Evolutionary conservation across 2,329 filamentous ascomycete genomes (phyloP).

Genomic region (Penicillium hordei): DNA sequence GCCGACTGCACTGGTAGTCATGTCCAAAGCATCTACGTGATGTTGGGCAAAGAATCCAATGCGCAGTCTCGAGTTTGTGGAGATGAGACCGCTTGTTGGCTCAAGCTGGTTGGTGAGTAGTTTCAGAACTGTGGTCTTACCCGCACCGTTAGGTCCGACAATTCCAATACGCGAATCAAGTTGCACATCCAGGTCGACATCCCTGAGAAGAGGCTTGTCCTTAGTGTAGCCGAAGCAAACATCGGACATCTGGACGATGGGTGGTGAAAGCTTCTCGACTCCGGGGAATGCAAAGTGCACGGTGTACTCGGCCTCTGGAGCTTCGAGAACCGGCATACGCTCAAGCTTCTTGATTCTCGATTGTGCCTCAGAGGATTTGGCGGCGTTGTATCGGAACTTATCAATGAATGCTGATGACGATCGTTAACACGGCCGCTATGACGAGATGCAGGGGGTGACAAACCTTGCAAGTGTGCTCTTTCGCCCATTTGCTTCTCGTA

Average conservation of each 20-base stretch:
- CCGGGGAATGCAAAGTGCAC: slow-evolving; percentile 98
- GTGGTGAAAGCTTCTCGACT: slow-evolving; percentile 94
- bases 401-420: slow-evolving; percentile 75
- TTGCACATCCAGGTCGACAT: slow-evolving; percentile 95
- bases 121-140: slow-evolving; percentile 98
- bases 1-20: slow-evolving; percentile 82
- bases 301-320: slow-evolving; percentile 90
- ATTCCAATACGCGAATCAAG: slow-evolving; percentile 98
- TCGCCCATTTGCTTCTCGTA: slow-evolving; percentile 98
- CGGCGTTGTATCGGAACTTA: slow-evolving; percentile 99
- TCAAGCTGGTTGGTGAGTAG: slow-evolving; percentile 86
- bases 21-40: slow-evolving; percentile 92
- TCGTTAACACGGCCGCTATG: slow-evolving; percentile 8
- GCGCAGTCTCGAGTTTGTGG: slow-evolving; percentile 81
- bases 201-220: slow-evolving; percentile 75
- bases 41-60: slow-evolving; percentile 98
- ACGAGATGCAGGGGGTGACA: slow-evolving; percentile 7
- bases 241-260: slow-evolving; percentile 94
- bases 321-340: slow-evolving; percentile 86
- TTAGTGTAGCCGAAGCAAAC: slow-evolving; percentile 85
- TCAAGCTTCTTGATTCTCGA: slow-evolving; percentile 99
- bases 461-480: slow-evolving; percentile 80
- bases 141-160: slow-evolving; percentile 97
- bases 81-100: slow-evolving; percentile 77
- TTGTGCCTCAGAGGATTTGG: slow-evolving; percentile 96